These are phyloP conservation scores for Boletus fagicola DNA, from an alignment of 768 basidiomycete genomes.

Conservation along the genomic window DNA sequence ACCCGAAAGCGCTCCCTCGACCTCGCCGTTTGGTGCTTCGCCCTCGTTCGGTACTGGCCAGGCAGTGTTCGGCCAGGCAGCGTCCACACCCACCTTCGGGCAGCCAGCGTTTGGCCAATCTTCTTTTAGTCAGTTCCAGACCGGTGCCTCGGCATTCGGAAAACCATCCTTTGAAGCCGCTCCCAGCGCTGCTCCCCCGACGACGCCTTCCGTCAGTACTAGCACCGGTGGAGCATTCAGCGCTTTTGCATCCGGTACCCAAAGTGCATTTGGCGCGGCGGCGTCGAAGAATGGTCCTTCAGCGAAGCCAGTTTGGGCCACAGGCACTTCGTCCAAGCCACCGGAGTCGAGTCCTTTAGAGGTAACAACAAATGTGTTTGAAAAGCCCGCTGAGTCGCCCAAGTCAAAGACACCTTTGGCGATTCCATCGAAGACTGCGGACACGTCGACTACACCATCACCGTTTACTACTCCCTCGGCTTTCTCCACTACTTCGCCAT, in stretches of 20 bases:
- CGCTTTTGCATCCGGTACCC: conserved; percentile 30
- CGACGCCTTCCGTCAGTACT: conserved; percentile 10
- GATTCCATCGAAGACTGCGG: conserved; percentile 4
- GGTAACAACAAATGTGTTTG: conserved; percentile 5
- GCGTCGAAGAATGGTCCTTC: conserved; percentile 16
- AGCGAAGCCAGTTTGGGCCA: conserved; percentile 27
- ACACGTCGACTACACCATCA: conserved; percentile 6
- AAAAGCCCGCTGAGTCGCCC: conserved; percentile 8
- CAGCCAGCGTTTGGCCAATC: conserved; percentile 41
- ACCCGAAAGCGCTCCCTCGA: too few relatives aligned
- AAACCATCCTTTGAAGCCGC: conserved; percentile 21
- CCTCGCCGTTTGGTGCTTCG: conserved; percentile 32
- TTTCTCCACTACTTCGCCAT: conserved; percentile 2
- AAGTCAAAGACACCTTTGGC: conserved; percentile 13
- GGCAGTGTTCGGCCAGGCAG: conserved; percentile 33
- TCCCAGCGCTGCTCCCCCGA: conserved; percentile 10
- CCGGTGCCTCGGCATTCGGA: conserved; percentile 19
- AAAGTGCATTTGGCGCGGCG: conserved; percentile 31
- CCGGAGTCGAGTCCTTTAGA: conserved; percentile 8
- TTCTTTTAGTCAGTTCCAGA: conserved; percentile 25
- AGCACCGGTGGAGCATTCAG: conserved; percentile 35
- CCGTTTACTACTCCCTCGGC: not conserved
- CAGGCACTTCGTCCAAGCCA: conserved; percentile 6
- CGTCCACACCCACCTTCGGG: conserved; percentile 33
- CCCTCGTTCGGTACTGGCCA: conserved; percentile 34